These are phyloP conservation scores for Hyaloscypha finlandica DNA, from an alignment of 495 filamentous ascomycete genomes.

Conservation along the genomic window DNA sequence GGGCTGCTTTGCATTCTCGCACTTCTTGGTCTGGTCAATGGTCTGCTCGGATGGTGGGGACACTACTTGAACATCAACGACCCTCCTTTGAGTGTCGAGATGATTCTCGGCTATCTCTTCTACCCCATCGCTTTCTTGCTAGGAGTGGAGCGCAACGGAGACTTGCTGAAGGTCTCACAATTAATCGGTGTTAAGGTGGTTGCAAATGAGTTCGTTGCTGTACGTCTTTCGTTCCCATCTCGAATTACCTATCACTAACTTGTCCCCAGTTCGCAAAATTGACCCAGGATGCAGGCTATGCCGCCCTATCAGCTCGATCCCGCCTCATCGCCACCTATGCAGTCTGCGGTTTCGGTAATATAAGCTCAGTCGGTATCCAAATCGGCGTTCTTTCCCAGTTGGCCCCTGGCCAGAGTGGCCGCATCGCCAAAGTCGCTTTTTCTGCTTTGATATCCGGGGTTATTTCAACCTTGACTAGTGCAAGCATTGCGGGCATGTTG, in stretches of 20 bases:
- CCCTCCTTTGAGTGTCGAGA: slow-evolving; percentile 68
- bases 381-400: slow-evolving; percentile 85
- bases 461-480: slow-evolving; percentile 77
- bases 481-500: slow-evolving; percentile 76
- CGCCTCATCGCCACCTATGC: slow-evolving; percentile 72
- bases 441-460: slow-evolving; percentile 78
- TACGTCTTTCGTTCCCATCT: slow-evolving; percentile 20
- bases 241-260: background rate
- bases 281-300: slow-evolving; percentile 48
- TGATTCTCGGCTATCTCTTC: slow-evolving; percentile 81
- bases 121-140: slow-evolving; percentile 85
- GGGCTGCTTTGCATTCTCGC: slow-evolving; percentile 85
- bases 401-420: slow-evolving; percentile 68
- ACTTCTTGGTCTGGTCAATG: slow-evolving; percentile 72
- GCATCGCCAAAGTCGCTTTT: slow-evolving; percentile 70
- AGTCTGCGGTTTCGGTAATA: slow-evolving; percentile 78
- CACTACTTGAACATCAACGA: slow-evolving; percentile 73
- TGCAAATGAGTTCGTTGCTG: slow-evolving; percentile 46
- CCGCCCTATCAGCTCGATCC: slow-evolving; percentile 64
- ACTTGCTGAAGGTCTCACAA: slow-evolving; percentile 72
- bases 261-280: slow-evolving; percentile 54
- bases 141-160: slow-evolving; percentile 72
- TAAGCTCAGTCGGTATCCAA: slow-evolving; percentile 80
- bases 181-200: slow-evolving; percentile 86
- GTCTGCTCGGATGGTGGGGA: slow-evolving; percentile 87